Conservation (phyloP, 805 yeast species). For the Cyberlindnera xylosilytica region DNA sequence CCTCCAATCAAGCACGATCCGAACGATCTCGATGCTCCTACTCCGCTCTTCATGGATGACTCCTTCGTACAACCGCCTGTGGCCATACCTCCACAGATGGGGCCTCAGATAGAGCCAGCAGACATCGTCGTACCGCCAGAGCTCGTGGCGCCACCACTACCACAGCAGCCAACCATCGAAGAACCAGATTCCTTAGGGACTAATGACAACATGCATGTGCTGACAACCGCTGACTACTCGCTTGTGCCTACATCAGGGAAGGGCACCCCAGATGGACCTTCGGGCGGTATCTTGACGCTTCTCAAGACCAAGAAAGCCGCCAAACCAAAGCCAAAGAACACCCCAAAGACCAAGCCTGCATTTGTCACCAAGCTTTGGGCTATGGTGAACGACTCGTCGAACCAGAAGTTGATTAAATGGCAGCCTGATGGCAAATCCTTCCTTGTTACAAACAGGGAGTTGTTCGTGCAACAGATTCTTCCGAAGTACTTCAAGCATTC, state of each 20-base stretch:
- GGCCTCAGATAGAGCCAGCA: not conserved
- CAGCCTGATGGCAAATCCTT: constrained; percentile 80
- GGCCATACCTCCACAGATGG: no score
- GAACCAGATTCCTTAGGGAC: not conserved
- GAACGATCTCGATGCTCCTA: not conserved
- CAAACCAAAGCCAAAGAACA: constrained; percentile 7
- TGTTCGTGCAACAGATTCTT: constrained; percentile 74
- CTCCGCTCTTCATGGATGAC: not conserved
- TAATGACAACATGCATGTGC: not conserved
- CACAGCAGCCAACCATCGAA: not conserved
- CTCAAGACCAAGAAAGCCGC: constrained; percentile 4
- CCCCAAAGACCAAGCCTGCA: constrained; percentile 65
- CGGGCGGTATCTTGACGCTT: constrained; percentile 5
- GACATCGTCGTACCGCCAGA: not conserved
- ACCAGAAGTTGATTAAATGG: constrained; percentile 78
- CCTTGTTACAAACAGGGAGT: constrained; percentile 77
- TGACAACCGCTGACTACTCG: not conserved
- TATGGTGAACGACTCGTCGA: constrained; percentile 83
- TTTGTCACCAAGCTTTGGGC: constrained; percentile 93
- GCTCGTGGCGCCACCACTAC: not conserved
- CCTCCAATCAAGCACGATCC: no score
- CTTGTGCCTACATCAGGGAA: not conserved
- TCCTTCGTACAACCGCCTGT: not conserved
- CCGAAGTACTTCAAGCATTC: constrained; percentile 95
- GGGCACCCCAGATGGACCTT: not conserved